phyloP scores from a whole-genome alignment of 228 moss, liverwort and hornwort species.

The Sphagnum fallax region DNA sequence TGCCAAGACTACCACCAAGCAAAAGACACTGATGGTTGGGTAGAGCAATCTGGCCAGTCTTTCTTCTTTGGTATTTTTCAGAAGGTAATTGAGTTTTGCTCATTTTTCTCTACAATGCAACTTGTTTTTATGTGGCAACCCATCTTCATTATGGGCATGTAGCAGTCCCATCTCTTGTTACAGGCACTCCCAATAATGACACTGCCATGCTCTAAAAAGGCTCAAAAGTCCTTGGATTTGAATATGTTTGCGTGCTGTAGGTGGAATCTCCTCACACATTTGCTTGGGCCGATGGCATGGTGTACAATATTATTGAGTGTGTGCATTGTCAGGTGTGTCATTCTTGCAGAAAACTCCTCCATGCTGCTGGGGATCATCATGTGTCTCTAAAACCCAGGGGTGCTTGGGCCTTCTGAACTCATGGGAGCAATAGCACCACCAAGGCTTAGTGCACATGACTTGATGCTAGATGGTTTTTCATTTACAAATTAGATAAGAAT shows the following conservation, averaged over 20 bases:
- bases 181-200: too few relatives aligned
- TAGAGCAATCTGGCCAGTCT: slow-evolving; percentile 81
- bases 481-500: slow-evolving; percentile 60
- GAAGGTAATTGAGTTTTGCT: slow-evolving; percentile 31
- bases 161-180: too few relatives aligned
- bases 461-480: slow-evolving; percentile 45
- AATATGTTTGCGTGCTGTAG: slow-evolving; percentile 13
- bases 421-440: slow-evolving; percentile 32
- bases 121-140: too few relatives aligned
- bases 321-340: slow-evolving; percentile 81
- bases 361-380: too few relatives aligned
- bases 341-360: neutral
- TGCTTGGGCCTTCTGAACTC: slow-evolving; percentile 5
- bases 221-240: too few relatives aligned
- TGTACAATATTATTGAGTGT: slow-evolving; percentile 93
- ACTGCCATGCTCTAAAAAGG: too few relatives aligned
- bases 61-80: slow-evolving; percentile 90
- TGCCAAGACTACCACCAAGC: slow-evolving; percentile 95
- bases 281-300: slow-evolving; percentile 88
- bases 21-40: slow-evolving; percentile 96
- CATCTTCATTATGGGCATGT: too few relatives aligned
- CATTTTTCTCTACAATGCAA: too few relatives aligned
- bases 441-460: slow-evolving; percentile 28
- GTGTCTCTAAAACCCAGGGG: neutral
- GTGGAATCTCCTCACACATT: slow-evolving; percentile 78